Evolutionary conservation across 148 eudicot genomes (phyloP).

Genomic region (Spergularia marina): DNA sequence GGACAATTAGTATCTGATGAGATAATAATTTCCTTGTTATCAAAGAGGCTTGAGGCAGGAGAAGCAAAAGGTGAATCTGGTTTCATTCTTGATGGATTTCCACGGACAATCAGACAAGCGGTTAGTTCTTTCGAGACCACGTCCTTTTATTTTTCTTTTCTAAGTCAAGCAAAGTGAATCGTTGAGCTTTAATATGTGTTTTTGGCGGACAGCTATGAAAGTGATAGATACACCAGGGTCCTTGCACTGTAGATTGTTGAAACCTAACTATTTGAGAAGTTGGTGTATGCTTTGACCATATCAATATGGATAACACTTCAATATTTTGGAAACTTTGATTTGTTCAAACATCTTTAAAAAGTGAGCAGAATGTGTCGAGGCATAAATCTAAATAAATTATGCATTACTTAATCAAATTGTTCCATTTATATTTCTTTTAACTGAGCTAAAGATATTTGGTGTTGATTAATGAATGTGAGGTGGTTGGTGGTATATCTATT

Average conservation of each 20-base stretch:
- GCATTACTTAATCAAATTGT: too few species aligned
- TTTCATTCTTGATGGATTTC: constrained; percentile 97
- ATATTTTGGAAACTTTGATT: too few species aligned
- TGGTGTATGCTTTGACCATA: too few species aligned
- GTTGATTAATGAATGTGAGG: too few species aligned
- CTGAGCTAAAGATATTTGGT: too few species aligned
- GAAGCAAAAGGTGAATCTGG: constrained; percentile 90
- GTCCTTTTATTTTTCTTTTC: neutral
- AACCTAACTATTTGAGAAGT: too few species aligned
- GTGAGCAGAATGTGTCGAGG: too few species aligned
- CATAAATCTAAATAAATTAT: too few species aligned
- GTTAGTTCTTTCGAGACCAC: constrained; percentile 39
- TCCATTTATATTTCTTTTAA: too few species aligned
- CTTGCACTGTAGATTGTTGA: neutral
- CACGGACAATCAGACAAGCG: constrained; percentile 96
- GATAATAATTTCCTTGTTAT: constrained; percentile 70
- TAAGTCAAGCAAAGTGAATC: neutral
- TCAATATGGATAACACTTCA: too few species aligned
- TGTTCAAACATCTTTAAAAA: too few species aligned
- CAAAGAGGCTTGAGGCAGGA: constrained; percentile 91
- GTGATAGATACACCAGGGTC: neutral
- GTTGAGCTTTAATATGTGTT: neutral
- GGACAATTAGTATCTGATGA: constrained; percentile 97
- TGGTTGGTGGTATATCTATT: too few species aligned
- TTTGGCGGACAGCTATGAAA: neutral